Evolutionary conservation across 345 rosid species (phyloP).

Genomic region (Psidium friedrichsthalianum): DNA sequence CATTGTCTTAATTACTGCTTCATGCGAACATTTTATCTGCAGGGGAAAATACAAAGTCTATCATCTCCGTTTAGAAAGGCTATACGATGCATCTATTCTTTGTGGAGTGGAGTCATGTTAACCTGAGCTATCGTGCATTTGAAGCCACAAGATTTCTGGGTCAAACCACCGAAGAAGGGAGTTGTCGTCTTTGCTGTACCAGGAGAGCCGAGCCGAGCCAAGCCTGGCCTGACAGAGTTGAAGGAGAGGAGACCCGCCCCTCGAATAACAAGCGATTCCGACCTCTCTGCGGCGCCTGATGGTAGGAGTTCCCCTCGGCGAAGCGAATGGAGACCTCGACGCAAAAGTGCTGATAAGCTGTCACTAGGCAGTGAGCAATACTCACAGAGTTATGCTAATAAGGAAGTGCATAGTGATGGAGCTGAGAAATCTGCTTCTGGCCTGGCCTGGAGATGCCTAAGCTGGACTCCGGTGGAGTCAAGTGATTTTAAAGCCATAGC

Average conservation of each 20-base stretch:
- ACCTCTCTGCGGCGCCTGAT: background rate
- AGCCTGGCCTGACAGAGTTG: conserved; percentile 81
- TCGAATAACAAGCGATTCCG: conserved; percentile 19
- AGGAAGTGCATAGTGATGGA: conserved; percentile 9
- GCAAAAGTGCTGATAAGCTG: conserved; percentile 9
- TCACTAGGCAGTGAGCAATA: conserved; percentile 4
- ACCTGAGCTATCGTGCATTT: background rate
- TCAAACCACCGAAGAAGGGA: conserved; percentile 82
- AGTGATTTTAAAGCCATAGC: conserved; percentile 76
- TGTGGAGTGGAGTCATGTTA: background rate
- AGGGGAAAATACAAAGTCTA: conserved; percentile 90
- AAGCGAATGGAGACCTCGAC: conserved; percentile 8
- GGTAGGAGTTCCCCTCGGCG: background rate
- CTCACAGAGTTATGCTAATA: background rate
- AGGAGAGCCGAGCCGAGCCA: conserved; percentile 36
- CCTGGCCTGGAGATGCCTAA: conserved; percentile 2
- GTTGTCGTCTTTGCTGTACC: conserved; percentile 84
- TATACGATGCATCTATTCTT: conserved; percentile 63
- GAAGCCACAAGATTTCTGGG: conserved; percentile 95
- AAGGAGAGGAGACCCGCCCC: conserved; percentile 38
- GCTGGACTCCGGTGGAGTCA: conserved; percentile 7
- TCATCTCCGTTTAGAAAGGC: conserved; percentile 92
- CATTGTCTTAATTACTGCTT: background rate
- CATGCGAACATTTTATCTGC: conserved; percentile 12
- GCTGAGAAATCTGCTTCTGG: conserved; percentile 1